Base-by-base conservation (phyloP, 495 filamentous ascomycete species). In the Cenococcum geophilum region DNA sequence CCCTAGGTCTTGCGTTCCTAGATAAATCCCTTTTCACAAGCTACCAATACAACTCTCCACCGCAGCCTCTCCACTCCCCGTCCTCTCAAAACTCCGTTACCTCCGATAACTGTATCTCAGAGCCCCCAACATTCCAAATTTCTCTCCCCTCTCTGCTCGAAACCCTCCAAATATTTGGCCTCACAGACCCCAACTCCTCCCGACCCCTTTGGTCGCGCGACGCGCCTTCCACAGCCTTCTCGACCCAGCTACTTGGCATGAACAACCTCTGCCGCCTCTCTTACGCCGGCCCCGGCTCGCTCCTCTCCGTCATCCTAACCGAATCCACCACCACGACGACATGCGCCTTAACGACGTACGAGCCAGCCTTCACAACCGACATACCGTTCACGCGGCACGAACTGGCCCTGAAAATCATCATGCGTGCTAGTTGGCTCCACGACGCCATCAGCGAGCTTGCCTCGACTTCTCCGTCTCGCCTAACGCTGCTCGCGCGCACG, bases 321-420 rank as follows among this genome's bases (percentile, higher is more conserved):
- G 93, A 97, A 74, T 76, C 83, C 0, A 87, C 86, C n/a, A 84
- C 96, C 43, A 90, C 86, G 25, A 97, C 93, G 5, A 93, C 86
- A 22, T 97, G 92, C 79, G 86, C 93, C 56, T 79, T 98, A 35
- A 86, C 84, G n/a, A 96, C 93, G 6, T 98, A 96, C 70, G 84
- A 91, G 53, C 81, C 90, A 27, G 80, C 83, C 58, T 71, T 71
- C 35, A 78, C 78, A 16, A 80, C 81, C 20, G 89, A 93, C 55
- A 96, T 97, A 36, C 92, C 92, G 9, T 84, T 96, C 35, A 83
- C 89, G 68, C 82, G 88, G 40, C 83, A 92, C 43, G 80, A 83
- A 40, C 79, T 96, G 5, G 80, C 85, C 40, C 88, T 93, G 76
- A 98, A 98, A 67, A 89, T 96, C 57, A 97, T 98, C 73, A 96